phyloP scores from a whole-genome alignment of 2,329 filamentous ascomycete species.

The Grosmannia huntii region DNA sequence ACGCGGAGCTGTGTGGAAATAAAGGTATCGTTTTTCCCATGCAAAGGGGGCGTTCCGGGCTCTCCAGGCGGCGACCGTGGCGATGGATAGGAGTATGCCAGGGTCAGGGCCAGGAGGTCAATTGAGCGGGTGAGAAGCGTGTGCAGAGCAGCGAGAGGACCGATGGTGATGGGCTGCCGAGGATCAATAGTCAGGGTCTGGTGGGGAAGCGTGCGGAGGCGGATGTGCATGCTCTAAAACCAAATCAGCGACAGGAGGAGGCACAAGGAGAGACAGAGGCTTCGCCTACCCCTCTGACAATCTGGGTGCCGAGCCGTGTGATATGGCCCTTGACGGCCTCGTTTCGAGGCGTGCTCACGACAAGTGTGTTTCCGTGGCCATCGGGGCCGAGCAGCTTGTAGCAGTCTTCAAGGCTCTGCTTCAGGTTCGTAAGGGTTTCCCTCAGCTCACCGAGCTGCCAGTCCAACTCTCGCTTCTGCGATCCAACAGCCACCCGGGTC shows the following conservation, averaged over 20 bases:
- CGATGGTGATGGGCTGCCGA: constrained; percentile 42
- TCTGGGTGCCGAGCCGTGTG: constrained; percentile 77
- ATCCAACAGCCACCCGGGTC: constrained; percentile 14
- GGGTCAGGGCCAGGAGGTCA: constrained; percentile 67
- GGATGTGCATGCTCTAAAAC: constrained; percentile 58
- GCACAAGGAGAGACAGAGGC: not conserved
- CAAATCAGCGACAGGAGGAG: not conserved
- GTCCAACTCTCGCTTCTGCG: constrained; percentile 36
- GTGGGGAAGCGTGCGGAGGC: constrained; percentile 53
- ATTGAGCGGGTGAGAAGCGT: constrained; percentile 72
- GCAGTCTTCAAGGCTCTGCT: constrained; percentile 71
- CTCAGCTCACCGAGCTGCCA: constrained; percentile 42
- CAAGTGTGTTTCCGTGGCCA: constrained; percentile 77
- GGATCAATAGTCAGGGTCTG: constrained; percentile 36
- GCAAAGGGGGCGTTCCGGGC: not conserved
- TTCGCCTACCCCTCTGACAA: constrained; percentile 72
- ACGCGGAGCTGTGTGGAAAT: constrained; percentile 43
- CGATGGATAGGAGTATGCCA: constrained; percentile 37
- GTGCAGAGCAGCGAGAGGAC: constrained; percentile 58
- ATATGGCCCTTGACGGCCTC: constrained; percentile 88
- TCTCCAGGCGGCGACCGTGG: not conserved
- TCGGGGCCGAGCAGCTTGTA: constrained; percentile 73
- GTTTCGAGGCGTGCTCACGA: constrained; percentile 73
- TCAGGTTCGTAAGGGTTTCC: constrained; percentile 34
- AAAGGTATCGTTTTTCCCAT: constrained; percentile 19